phyloP scores from a whole-genome alignment of 805 yeast genomes.

The Kluyveromyces lactis region DNA sequence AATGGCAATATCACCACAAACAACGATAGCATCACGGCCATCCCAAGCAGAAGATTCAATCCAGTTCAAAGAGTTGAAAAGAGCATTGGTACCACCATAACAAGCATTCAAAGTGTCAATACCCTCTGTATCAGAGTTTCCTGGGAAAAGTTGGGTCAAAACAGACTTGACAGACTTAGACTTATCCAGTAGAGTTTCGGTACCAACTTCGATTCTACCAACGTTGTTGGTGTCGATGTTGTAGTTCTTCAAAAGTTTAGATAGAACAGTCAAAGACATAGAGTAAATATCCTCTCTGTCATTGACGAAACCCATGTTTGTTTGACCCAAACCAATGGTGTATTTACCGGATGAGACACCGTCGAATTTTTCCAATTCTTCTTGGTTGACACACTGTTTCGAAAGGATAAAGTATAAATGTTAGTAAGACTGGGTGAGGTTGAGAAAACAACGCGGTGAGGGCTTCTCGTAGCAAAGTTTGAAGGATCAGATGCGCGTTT shows the following conservation, averaged over 20 bases:
- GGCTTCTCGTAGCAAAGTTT: no score
- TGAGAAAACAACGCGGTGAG: no score
- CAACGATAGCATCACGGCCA: slow-evolving; percentile 95
- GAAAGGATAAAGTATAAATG: no score
- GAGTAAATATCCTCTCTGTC: slow-evolving; percentile 98
- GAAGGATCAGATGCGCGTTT: no score
- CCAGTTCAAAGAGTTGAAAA: slow-evolving; percentile 93
- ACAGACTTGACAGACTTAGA: slow-evolving; percentile 95
- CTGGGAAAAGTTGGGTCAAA: slow-evolving; percentile 86
- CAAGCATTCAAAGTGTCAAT: slow-evolving; percentile 94
- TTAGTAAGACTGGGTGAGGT: not conserved
- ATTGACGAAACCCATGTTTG: slow-evolving; percentile 94
- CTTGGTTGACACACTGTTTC: slow-evolving; percentile 79
- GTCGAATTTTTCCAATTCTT: slow-evolving; percentile 76
- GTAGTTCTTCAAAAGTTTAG: slow-evolving; percentile 70
- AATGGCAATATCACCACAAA: slow-evolving; percentile 95
- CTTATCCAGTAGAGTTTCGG: slow-evolving; percentile 94
- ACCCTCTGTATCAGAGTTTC: slow-evolving; percentile 89
- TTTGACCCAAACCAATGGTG: slow-evolving; percentile 98
- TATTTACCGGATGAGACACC: slow-evolving; percentile 90
- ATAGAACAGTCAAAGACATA: slow-evolving; percentile 79
- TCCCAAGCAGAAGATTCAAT: slow-evolving; percentile 95
- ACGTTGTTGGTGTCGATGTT: slow-evolving; percentile 69
- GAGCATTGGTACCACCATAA: slow-evolving; percentile 96
- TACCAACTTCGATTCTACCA: slow-evolving; percentile 97